These are phyloP conservation scores for Fonsecaea erecta DNA, from an alignment of 2,329 filamentous ascomycete species.

Conservation along the genomic window DNA sequence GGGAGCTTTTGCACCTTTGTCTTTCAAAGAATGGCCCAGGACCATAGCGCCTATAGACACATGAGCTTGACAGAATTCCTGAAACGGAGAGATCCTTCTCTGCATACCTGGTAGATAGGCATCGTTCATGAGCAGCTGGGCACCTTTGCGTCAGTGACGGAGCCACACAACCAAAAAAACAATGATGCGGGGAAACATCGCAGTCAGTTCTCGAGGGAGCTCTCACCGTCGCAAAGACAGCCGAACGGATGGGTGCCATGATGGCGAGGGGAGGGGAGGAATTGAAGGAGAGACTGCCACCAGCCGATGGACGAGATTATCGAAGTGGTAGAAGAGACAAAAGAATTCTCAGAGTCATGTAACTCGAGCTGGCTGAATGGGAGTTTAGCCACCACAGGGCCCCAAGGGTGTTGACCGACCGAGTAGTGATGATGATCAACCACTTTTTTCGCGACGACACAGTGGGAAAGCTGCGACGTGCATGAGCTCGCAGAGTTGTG, in stretches of 20 bases:
- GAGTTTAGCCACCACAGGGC: conserved; percentile 1
- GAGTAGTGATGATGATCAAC: conserved; percentile 8
- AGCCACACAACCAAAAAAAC: neutral
- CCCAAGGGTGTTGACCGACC: conserved; percentile 5
- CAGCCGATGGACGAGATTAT: neutral
- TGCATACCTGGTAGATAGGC: conserved; percentile 83
- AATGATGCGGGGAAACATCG: conserved; percentile 27
- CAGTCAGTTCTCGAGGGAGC: conserved; percentile 4
- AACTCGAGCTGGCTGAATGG: neutral
- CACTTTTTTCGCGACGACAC: conserved; percentile 9
- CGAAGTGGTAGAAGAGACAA: neutral
- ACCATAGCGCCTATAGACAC: conserved; percentile 79
- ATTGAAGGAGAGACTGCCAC: conserved; percentile 11
- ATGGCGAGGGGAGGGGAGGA: conserved; percentile 23
- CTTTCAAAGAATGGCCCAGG: conserved; percentile 89
- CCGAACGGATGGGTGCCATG: conserved; percentile 38
- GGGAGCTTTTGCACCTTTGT: conserved; percentile 84
- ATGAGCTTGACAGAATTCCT: conserved; percentile 25
- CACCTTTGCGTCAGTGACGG: conserved; percentile 25
- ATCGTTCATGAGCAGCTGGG: conserved; percentile 87
- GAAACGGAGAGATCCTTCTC: conserved; percentile 25
- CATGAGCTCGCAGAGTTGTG: conserved; percentile 1
- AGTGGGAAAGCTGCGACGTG: conserved; percentile 9
- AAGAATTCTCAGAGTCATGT: conserved; percentile 2
- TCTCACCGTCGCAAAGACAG: conserved; percentile 39